Conservation (phyloP, 805 yeast species). For the Yarrowia sp. region DNA sequence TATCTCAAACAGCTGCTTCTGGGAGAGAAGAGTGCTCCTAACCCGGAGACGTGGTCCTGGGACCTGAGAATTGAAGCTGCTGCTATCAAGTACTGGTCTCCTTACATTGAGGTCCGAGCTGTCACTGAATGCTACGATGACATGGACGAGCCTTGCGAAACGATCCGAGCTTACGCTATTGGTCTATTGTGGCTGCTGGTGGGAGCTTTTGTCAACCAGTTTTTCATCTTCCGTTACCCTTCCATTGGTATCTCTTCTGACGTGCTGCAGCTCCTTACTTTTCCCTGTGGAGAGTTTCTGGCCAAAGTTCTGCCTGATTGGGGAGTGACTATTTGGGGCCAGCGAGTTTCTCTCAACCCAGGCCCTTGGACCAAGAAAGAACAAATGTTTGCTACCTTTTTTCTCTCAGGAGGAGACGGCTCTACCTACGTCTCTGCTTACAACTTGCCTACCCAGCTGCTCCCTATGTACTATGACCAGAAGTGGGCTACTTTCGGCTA, state of each 20-base stretch:
- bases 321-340: slow-evolving; percentile 45
- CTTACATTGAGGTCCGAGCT: slow-evolving; percentile 67
- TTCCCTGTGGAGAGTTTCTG: slow-evolving; percentile 49
- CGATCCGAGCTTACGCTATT: slow-evolving; percentile 44
- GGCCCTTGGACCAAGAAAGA: slow-evolving; percentile 63
- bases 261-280: slow-evolving; percentile 56
- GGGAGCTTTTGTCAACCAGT: slow-evolving; percentile 35
- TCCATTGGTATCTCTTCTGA: slow-evolving; percentile 48
- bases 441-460: slow-evolving; percentile 32
- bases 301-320: slow-evolving; percentile 45
- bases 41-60: neutral
- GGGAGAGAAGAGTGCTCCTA: neutral
- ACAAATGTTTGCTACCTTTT: slow-evolving; percentile 56
- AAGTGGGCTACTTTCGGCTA: slow-evolving; percentile 40
- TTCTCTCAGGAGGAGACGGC: slow-evolving; percentile 41
- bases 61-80: slow-evolving; percentile 16
- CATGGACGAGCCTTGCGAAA: slow-evolving; percentile 47
- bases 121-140: slow-evolving; percentile 54
- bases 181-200: slow-evolving; percentile 38
- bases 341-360: slow-evolving; percentile 49
- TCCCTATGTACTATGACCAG: slow-evolving; percentile 28
- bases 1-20: neutral
- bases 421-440: slow-evolving; percentile 44
- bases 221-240: slow-evolving; percentile 55
- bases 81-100: slow-evolving; percentile 40